A percentile compares a stretch with the other conserved stretches of the same genome.
These are phyloP conservation scores for Fraxinus paxiana DNA, from an alignment of 305 asterid species.

Conservation along the genomic window DNA sequence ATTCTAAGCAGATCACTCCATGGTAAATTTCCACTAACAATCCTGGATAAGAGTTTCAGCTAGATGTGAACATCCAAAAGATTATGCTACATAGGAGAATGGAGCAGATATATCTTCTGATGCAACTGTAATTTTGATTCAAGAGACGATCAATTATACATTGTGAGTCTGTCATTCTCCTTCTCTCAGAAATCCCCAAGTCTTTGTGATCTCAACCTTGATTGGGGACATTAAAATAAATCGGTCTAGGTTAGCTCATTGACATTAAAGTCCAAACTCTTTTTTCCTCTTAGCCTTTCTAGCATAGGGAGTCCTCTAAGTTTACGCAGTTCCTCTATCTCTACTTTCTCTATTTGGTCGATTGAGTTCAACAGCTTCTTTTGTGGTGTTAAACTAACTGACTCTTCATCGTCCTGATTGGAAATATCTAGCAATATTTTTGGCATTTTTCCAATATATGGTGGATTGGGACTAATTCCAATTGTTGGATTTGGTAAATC, in stretches of 20 bases:
- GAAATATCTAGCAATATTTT: slow-evolving; percentile 57
- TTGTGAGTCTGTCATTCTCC: slow-evolving; percentile 27
- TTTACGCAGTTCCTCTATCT: slow-evolving; percentile 57
- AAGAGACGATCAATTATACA: slow-evolving; percentile 37
- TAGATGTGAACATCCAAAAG: not conserved
- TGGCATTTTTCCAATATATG: slow-evolving; percentile 49
- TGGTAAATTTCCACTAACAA: not conserved
- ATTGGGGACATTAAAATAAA: slow-evolving; percentile 26
- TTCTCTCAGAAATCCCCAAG: slow-evolving; percentile 17
- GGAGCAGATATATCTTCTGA: not conserved
- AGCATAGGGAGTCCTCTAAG: slow-evolving; percentile 60
- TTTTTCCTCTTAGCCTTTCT: slow-evolving; percentile 59
- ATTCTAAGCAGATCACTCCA: not conserved
- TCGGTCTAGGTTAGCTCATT: slow-evolving; percentile 41
- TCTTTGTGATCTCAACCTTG: slow-evolving; percentile 42
- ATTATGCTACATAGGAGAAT: not conserved
- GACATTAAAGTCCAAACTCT: slow-evolving; percentile 61
- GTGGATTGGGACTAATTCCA: slow-evolving; percentile 27
- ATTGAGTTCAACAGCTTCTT: slow-evolving; percentile 62
- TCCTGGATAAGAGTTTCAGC: not conserved
- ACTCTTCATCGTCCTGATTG: slow-evolving; percentile 37
- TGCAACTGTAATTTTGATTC: slow-evolving; percentile 34
- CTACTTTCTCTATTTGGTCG: slow-evolving; percentile 63
- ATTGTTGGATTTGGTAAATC: slow-evolving; percentile 39
- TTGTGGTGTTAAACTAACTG: slow-evolving; percentile 55